Evolutionary conservation across 306 rosid genomes (phyloP), one percentile per base, ranked within the genome.

Genomic region (Medicago lupulina): DNA sequence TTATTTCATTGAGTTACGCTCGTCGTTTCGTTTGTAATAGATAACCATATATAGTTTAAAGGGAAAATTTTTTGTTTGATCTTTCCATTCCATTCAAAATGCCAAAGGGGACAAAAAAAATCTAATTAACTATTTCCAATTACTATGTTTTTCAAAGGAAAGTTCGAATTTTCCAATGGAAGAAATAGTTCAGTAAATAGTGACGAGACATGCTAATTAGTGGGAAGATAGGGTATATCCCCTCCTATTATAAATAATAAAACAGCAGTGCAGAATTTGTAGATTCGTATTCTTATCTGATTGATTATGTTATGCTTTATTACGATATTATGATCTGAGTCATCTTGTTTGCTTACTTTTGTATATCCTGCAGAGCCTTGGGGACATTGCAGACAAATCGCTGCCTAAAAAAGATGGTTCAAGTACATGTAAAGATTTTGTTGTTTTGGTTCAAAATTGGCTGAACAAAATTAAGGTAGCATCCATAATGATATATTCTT

Each of bases 401-500:
- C 94, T 96, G 67, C 71, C 39, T 46, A 90, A 87, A 77, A 81
- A 85, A 64, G 94, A 96, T 86, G 89, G 93, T 36, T 80, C 84
- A 71, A 80, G 83, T 63, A 85, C 82, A 31, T 92, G 99, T 82
- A 91, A 87, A 82, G 98, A 96, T 84, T 92, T 96, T 83, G 89
- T 89, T 76, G 82, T 84, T 86, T 84, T 86, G 82, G 97, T 82
- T 74, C 98, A 88, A 78, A 82, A 79, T 60, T 92, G 98, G 98
- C 80, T 96, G 81, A 89, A 62, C 85, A 96, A 88, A 89, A 85
- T 90, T 80, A 87, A 89, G 99, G 99, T 96, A 77, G 64, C 77
- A 11, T 74, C 71, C 46, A 16, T 71, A 18, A 41, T 31, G 54
- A 17, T 9, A 14, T 55, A 51, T 38, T 69, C n/a, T 31, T 21